phyloP scores from a whole-genome alignment of 208 protist genomes.

The Acanthamoeba castellanii region DNA sequence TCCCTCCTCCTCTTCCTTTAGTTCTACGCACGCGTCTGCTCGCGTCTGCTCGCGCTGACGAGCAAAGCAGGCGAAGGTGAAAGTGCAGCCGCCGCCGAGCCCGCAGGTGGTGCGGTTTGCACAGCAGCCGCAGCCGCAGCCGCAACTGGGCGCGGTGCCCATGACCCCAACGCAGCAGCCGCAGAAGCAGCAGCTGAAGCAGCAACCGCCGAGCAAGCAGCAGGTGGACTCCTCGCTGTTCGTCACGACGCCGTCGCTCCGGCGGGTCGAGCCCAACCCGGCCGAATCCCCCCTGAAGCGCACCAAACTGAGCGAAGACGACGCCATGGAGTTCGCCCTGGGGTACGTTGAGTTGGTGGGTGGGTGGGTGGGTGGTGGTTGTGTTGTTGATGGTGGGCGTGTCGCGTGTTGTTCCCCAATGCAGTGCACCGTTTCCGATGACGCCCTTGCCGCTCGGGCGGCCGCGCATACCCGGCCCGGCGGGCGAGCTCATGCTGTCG shows the following conservation, averaged over 20 bases:
- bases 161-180: not conserved
- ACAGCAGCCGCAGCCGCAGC: not conserved
- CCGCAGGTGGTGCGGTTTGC: not conserved
- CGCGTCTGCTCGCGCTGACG: too few relatives aligned
- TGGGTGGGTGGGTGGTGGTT: too few relatives aligned
- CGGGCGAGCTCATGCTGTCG: slow-evolving; percentile 44
- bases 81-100: not conserved
- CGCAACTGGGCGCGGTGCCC: not conserved
- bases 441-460: not conserved
- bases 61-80: not conserved
- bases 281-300: slow-evolving; percentile 62
- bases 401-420: too few relatives aligned
- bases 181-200: not conserved
- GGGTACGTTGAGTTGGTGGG: not conserved
- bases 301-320: slow-evolving; percentile 10
- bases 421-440: not conserved
- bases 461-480: slow-evolving; percentile 59
- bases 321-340: not conserved
- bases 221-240: slow-evolving; percentile 15
- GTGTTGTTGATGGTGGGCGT: too few relatives aligned
- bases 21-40: too few relatives aligned
- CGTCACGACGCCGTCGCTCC: not conserved
- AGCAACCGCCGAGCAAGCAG: not conserved
- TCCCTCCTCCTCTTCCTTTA: not conserved
- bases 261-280: not conserved